Evolutionary conservation across 306 rosid species (phyloP), one percentile per base, ranked within the genome.

Genomic region (Cyamopsis tetragonoloba): DNA sequence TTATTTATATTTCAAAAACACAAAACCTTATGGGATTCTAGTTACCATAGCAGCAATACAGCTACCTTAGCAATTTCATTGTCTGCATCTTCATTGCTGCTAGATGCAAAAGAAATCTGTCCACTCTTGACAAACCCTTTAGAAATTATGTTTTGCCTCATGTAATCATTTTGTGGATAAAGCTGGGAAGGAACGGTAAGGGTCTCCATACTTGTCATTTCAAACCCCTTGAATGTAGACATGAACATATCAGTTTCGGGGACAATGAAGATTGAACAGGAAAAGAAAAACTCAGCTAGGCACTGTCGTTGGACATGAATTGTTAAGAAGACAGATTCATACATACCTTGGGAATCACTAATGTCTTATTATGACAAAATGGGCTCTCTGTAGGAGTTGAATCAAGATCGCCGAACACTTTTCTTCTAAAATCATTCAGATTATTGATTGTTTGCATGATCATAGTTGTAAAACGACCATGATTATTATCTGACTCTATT

Each of bases 341-440:
- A 31, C 77, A 83, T 78, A 84, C 91, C 96, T 79, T 60, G 60
- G 76, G 22, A 65, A 50, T 70, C 60, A 74, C 76, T 39, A 76
- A 50, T 71, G 88, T 38, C 62, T 60, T 65, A 64, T 63, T 68
- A 56, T 42, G 72, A 66, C 20, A 66, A 63, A 34, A 31, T 39
- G 77, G 24, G 71, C 32, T 67, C 60, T 78, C 82, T 35, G 68
- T 60, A 32, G 62, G 65, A 37, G 65, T 66, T 53, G 81, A 53
- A 20, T 80, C 72, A 43, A 58, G 67, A 53, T 50, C 69, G 32
- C 64, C 73, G 22, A 54, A 37, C 62, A 18, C 42, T 58, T 63
- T 75, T 35, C 70, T 24, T 62, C 73, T 68, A 80, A 80, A 73
- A 42, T 18, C 66, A 69, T 42, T 71, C 51, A 86, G 81, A 61